A percentile compares a stretch with the other conserved stretches of the same genome.
Conservation (phyloP, 768 basidiomycete species). For the Agaricus bisporus region DNA sequence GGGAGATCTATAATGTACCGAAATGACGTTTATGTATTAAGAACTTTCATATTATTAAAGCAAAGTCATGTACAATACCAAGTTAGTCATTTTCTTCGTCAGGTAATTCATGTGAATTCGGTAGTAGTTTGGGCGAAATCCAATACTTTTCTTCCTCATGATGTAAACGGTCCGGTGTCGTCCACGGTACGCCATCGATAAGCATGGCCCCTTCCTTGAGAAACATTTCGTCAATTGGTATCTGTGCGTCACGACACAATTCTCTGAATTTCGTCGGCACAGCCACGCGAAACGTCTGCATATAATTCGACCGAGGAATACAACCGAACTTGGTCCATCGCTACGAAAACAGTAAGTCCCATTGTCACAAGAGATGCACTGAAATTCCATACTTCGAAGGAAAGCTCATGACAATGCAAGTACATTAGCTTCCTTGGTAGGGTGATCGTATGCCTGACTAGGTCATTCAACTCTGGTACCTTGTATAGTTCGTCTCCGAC, state of each 20-base stretch:
- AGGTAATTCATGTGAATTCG: not conserved
- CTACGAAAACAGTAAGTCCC: slow-evolving; percentile 24
- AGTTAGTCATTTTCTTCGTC: not conserved
- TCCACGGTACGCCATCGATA: slow-evolving; percentile 30
- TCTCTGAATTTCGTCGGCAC: slow-evolving; percentile 49
- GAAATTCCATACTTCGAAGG: slow-evolving; percentile 41
- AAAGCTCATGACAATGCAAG: slow-evolving; percentile 54
- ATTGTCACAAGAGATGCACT: not conserved
- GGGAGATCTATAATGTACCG: not conserved
- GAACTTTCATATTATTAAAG: not conserved
- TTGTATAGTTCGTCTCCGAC: slow-evolving; percentile 57
- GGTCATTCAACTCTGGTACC: slow-evolving; percentile 21
- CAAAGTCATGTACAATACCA: slow-evolving; percentile 1
- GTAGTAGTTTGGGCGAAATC: slow-evolving; percentile 5
- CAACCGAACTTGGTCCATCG: slow-evolving; percentile 38
- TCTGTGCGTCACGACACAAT: slow-evolving; percentile 40
- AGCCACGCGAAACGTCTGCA: slow-evolving; percentile 50
- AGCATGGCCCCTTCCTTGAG: slow-evolving; percentile 38
- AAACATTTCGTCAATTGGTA: slow-evolving; percentile 31
- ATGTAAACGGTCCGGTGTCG: not conserved
- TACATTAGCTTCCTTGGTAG: slow-evolving; percentile 47
- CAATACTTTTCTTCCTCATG: slow-evolving; percentile 6
- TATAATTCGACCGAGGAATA: slow-evolving; percentile 35
- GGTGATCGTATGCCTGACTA: slow-evolving; percentile 18
- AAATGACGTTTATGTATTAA: not conserved